Evolutionary conservation across 257 asterid genomes (phyloP), one percentile per base, ranked within the genome.

Genomic region (Apocynum venetum): DNA sequence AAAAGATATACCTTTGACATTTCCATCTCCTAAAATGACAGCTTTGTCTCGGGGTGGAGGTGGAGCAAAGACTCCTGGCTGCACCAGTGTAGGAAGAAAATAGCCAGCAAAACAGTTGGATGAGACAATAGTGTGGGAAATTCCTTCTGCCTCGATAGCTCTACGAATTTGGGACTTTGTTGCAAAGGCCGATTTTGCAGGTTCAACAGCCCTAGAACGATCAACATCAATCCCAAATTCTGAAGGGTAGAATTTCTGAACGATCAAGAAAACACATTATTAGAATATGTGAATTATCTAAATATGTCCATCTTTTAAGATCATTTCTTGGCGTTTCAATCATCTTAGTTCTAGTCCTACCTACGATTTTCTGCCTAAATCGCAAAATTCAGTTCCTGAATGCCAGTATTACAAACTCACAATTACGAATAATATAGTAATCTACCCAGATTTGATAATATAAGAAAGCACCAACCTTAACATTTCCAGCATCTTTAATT

Each of bases 221-320:
- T 93, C 96, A 36, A 84, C 92, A 51, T 93, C 98, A 67, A 83
- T 78, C 10, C 96, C 92, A 59, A 89, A 93, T 73, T 93, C 98
- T 0, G 98, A 93, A 0, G 98, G 98, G n/a, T 88, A 76, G 83
- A 91, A 93, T 70, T 91, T 90, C 98, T 93, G 83, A 53, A 59
- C 47, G 55, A 11, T 46, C 73, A 57, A 46, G 47, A 36, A 12
- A 75, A 57, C 13, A 56, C 31, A 25, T 25, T 25, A 25, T 25
- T 25, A 25, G 31, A 25, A 25, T 25, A 25, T 25, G 31, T 25
- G 31, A 25, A 25, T 25, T 36, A 64, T 52, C 3, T 51, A 49
- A 9, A 49, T 8, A 49, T 49, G 12, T 12, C 13, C 53, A 49
- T 49, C 53, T 49, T 10, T 49, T 6, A 49, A 49, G 53, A 49